Base-by-base conservation (phyloP, 2,329 filamentous ascomycete genomes). In the Aspergillus sojae region DNA sequence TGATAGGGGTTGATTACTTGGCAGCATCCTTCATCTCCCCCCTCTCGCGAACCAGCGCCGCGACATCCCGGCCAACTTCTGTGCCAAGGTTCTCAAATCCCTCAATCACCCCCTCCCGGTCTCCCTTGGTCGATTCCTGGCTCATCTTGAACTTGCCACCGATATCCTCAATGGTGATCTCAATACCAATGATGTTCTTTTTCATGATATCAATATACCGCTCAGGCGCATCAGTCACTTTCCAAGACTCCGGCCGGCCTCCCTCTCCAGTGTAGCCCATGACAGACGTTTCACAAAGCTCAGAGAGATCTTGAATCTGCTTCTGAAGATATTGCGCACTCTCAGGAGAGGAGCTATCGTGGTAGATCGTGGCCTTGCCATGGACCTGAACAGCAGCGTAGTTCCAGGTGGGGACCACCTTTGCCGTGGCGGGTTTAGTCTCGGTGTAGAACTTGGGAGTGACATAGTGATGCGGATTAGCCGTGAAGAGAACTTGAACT, bases 371-470 rank as follows among this genome's bases (percentile, higher is more conserved):
- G 1, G 85, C 84, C 1, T 74, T 81, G 1, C 89, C 89, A 67
- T 90, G 90, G 0, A 81, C 86, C 74, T 91, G 87, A 0, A 83
- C 88, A 0, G 88, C 87, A 0, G 86, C 80, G 68, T 91, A 91
- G 74, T 91, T 88, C 89, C 89, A 91, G 0, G 89, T 91, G 0
- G 88, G 88, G 5, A 89, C 89, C 0, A 90, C 88, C 68, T 91
- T 91, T 12, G 83, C 88, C 0, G 84, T 88, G 0, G 70, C 72
- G 0, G 88, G 88, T 71, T 91, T 91, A 1, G 89, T 90, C 67
- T 87, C 82, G 12, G 78, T 81, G 77, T 91, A 91, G 75, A 90
- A 91, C 64, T 89, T 88, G 0, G 89, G 87, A 0, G 89, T 90
- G 5, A 91, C 84, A 68, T 91, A 91, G 75, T 89, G 86, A 43